A percentile compares a stretch with the other conserved stretches of the same genome.
Conservation (phyloP, 208 protist species). For the Leishmania major region DNA sequence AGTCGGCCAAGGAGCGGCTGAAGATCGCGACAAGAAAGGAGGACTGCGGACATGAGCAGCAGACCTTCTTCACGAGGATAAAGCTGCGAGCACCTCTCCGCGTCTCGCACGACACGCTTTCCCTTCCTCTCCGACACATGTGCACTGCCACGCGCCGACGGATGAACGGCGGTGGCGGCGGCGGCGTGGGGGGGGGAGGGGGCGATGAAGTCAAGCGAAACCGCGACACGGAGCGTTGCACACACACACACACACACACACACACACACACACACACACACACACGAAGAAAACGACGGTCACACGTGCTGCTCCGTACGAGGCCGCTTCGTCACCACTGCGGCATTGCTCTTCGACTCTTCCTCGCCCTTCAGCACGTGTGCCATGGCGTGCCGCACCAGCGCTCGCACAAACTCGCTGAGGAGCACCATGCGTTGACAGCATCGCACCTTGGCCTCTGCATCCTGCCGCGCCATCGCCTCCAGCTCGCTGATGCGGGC, state of each 20-base stretch:
- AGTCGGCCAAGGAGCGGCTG: background rate
- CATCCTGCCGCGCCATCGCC: constrained; percentile 27
- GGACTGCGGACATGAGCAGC: background rate
- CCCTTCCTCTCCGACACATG: background rate
- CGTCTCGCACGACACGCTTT: background rate
- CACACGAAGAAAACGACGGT: background rate
- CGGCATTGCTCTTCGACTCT: background rate
- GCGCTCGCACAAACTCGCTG: constrained; percentile 28
- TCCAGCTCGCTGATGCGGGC: constrained; percentile 50
- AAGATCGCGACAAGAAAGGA: background rate
- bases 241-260: background rate
- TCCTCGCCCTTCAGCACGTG: background rate
- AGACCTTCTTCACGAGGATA: background rate
- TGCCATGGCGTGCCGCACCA: constrained; percentile 23
- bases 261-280: background rate
- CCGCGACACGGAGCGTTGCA: background rate
- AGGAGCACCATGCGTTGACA: constrained; percentile 57
- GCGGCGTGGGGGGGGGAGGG: no score
- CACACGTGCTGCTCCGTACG: background rate
- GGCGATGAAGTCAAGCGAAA: background rate
- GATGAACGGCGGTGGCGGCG: background rate
- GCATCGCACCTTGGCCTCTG: constrained; percentile 34
- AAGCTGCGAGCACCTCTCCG: background rate
- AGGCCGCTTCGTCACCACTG: background rate
- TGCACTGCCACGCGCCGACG: background rate